Percentiles rank a stretch among this genome's conserved stretches.
These are phyloP conservation scores for Aotearoamyces nothofagi DNA, from an alignment of 2,329 filamentous ascomycete species.

Conservation along the genomic window DNA sequence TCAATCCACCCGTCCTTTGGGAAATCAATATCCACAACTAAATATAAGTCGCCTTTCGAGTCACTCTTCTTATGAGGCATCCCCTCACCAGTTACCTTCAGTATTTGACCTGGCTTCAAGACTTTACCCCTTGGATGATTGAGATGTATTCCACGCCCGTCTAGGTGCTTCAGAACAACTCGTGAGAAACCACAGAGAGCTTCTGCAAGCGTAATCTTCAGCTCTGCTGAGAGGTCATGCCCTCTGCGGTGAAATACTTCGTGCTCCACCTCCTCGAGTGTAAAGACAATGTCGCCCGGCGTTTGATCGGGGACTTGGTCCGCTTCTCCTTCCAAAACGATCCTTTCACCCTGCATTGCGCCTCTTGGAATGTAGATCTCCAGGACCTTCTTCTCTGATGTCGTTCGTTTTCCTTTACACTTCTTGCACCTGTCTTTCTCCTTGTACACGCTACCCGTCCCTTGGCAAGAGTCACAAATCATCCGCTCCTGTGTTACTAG, in stretches of 20 bases:
- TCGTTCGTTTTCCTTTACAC: constrained; percentile 85
- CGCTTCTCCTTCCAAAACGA: constrained; percentile 82
- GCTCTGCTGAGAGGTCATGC: constrained; percentile 66
- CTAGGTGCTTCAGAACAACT: constrained; percentile 81
- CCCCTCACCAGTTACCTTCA: constrained; percentile 79
- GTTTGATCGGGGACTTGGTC: constrained; percentile 82
- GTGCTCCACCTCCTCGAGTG: constrained; percentile 68
- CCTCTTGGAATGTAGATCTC: constrained; percentile 93
- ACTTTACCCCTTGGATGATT: constrained; percentile 69
- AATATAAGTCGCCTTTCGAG: constrained; percentile 69
- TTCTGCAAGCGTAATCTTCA: constrained; percentile 71
- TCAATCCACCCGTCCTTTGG: constrained; percentile 74
- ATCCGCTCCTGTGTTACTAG: constrained; percentile 70
- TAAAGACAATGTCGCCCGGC: constrained; percentile 88
- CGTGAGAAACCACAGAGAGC: constrained; percentile 80
- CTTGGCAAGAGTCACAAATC: constrained; percentile 69
- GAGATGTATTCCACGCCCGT: constrained; percentile 78
- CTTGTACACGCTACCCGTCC: constrained; percentile 75
- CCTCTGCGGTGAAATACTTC: constrained; percentile 71
- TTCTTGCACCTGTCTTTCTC: constrained; percentile 98
- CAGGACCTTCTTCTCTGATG: constrained; percentile 80
- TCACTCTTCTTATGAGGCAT: constrained; percentile 91
- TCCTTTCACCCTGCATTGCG: constrained; percentile 73
- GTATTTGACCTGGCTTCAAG: constrained; percentile 65
- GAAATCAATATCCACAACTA: constrained; percentile 76